Conservation (phyloP, 1,139 yeast genomes). For the Eremothecium gossypii region DNA sequence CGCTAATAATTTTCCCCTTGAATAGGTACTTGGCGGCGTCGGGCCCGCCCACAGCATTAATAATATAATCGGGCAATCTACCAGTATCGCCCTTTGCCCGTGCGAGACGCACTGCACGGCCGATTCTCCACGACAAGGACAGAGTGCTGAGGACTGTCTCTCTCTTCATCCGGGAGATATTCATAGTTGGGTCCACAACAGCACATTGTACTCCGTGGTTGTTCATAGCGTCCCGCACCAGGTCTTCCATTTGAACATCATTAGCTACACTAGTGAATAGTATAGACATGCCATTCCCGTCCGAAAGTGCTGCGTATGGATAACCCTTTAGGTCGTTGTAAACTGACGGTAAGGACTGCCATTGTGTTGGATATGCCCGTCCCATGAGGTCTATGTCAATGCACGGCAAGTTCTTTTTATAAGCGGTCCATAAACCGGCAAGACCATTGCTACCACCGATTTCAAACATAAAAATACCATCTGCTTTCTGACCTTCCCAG, state of each 20-base stretch:
- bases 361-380: constrained; percentile 38
- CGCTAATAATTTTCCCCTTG: constrained; percentile 37
- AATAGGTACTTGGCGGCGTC: constrained; percentile 32
- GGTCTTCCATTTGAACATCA: constrained; percentile 32
- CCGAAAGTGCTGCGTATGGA: constrained; percentile 34
- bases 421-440: constrained; percentile 29
- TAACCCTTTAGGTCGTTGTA: constrained; percentile 22
- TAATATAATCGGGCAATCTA: constrained; percentile 31
- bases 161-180: constrained; percentile 20
- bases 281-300: constrained; percentile 39
- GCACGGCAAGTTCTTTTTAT: constrained; percentile 30
- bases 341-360: constrained; percentile 34
- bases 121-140: constrained; percentile 42
- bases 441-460: constrained; percentile 42
- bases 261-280: constrained; percentile 32
- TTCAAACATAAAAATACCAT: constrained; percentile 33
- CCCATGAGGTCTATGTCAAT: constrained; percentile 41
- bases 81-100: constrained; percentile 32
- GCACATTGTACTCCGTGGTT: constrained; percentile 37
- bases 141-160: constrained; percentile 31
- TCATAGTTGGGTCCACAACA: constrained; percentile 33
- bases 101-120: constrained; percentile 36
- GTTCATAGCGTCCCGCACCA: constrained; percentile 35
- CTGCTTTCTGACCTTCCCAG: constrained; percentile 24
- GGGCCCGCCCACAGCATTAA: constrained; percentile 35